These are phyloP conservation scores for Leishmania turanica DNA, from an alignment of 208 protist genomes.

Conservation along the genomic window DNA sequence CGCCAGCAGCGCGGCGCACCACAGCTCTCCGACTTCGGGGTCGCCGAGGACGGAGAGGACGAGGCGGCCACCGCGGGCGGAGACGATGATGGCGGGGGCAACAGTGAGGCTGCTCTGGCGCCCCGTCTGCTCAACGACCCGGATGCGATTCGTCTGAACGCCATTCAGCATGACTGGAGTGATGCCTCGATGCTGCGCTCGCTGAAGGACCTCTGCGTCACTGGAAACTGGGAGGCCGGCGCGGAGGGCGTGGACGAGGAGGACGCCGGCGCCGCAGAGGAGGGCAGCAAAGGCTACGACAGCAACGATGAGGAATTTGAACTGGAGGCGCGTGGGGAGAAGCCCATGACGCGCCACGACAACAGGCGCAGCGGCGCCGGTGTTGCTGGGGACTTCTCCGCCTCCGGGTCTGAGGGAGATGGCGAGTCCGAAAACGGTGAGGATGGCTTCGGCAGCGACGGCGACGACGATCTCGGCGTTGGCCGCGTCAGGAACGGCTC, in stretches of 20 bases:
- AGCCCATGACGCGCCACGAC: constrained; percentile 26
- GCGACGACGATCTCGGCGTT: constrained; percentile 26
- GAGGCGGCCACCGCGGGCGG: constrained; percentile 40
- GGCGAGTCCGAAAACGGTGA: constrained; percentile 49
- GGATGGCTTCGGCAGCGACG: constrained; percentile 52
- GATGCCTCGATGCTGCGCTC: constrained; percentile 46
- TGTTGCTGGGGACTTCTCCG: constrained; percentile 5
- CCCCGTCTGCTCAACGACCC: constrained; percentile 66
- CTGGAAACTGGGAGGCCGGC: constrained; percentile 90
- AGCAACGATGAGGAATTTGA: constrained; percentile 90
- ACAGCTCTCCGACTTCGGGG: constrained; percentile 32
- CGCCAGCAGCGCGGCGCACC: neutral
- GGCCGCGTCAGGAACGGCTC: neutral
- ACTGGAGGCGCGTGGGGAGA: constrained; percentile 59
- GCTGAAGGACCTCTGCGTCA: constrained; percentile 96
- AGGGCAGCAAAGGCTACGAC: constrained; percentile 80
- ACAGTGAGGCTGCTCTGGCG: constrained; percentile 37
- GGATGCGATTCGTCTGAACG: constrained; percentile 63
- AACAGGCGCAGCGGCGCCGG: neutral
- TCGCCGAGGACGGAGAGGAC: constrained; percentile 24
- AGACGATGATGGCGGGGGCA: constrained; percentile 36
- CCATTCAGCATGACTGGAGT: constrained; percentile 63
- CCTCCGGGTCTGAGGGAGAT: constrained; percentile 17
- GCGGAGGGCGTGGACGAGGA: constrained; percentile 43
- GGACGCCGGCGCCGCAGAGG: constrained; percentile 40